phyloP scores from a whole-genome alignment of 305 asterid species.

The Fraxinus sp. region DNA sequence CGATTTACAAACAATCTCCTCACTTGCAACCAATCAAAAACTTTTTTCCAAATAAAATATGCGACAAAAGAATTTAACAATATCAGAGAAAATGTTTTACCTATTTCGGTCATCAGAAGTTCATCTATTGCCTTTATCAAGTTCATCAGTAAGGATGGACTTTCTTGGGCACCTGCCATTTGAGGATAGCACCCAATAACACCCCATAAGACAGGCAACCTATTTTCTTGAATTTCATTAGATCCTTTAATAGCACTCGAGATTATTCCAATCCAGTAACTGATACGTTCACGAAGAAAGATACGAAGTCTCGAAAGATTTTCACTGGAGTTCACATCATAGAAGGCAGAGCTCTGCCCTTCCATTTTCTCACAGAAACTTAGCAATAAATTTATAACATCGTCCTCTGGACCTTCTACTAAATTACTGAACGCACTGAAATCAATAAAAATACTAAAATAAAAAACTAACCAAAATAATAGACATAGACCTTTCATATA shows the following conservation, averaged over 20 bases:
- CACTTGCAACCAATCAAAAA: not conserved
- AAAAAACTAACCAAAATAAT: not conserved
- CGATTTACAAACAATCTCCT: not conserved
- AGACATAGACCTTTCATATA: conserved; percentile 7
- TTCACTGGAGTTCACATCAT: conserved; percentile 45
- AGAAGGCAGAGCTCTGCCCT: conserved; percentile 39
- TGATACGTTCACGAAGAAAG: conserved; percentile 46
- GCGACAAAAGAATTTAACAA: conserved; percentile 14
- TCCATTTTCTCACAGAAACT: conserved; percentile 64
- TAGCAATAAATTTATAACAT: conserved; percentile 58
- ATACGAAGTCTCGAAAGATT: conserved; percentile 36
- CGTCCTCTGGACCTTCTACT: conserved; percentile 55
- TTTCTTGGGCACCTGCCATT: conserved; percentile 42
- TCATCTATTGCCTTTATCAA: conserved; percentile 66
- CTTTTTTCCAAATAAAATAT: not conserved
- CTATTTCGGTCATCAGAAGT: conserved; percentile 51
- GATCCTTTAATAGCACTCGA: conserved; percentile 37
- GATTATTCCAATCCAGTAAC: conserved; percentile 49
- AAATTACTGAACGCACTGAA: conserved; percentile 79
- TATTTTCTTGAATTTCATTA: conserved; percentile 40
- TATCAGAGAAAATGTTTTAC: conserved; percentile 44
- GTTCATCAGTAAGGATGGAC: conserved; percentile 54
- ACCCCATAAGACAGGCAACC: conserved; percentile 79
- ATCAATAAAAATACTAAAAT: conserved; percentile 30
- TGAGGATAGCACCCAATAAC: conserved; percentile 67